phyloP scores from a whole-genome alignment of 1,284 basidiomycete species.

The Malassezia cuniculi region DNA sequence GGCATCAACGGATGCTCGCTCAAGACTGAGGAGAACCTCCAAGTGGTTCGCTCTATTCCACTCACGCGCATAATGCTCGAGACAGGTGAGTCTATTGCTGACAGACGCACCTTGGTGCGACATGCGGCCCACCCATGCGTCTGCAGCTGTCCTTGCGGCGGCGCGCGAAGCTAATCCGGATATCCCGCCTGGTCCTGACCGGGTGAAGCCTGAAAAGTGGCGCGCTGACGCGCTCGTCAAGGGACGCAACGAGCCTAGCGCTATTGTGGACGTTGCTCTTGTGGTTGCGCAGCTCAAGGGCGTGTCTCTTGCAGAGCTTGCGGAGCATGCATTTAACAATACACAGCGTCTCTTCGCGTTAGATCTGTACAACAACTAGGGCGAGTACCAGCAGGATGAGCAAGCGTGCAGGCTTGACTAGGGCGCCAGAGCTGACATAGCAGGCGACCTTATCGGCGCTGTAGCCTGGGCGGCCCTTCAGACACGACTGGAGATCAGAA shows the following conservation, averaged over 20 bases:
- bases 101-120: slow-evolving; percentile 56
- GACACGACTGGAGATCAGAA: too few species aligned
- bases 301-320: slow-evolving; percentile 53
- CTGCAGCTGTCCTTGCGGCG: slow-evolving; percentile 52
- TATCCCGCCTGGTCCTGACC: slow-evolving; percentile 51
- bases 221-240: slow-evolving; percentile 58
- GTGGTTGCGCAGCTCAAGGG: slow-evolving; percentile 56
- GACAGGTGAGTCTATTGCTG: slow-evolving; percentile 50
- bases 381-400: too few species aligned
- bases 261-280: slow-evolving; percentile 64
- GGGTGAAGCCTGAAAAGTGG: slow-evolving; percentile 58
- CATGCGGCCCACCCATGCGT: slow-evolving; percentile 64
- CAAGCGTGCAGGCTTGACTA: too few species aligned
- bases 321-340: slow-evolving; percentile 33
- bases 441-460: too few species aligned
- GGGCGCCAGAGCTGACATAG: too few species aligned
- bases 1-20: slow-evolving; percentile 71
- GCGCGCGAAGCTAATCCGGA: slow-evolving; percentile 46
- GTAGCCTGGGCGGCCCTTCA: too few species aligned
- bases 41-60: slow-evolving; percentile 54
- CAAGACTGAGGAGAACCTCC: slow-evolving; percentile 63
- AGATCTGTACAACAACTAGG: too few species aligned
- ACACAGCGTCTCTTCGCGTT: slow-evolving; percentile 27
- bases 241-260: slow-evolving; percentile 66
- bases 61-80: slow-evolving; percentile 63